Percentiles rank a stretch among this genome's conserved stretches.
These are phyloP conservation scores for Talaromyces stipitatus DNA, from an alignment of 495 filamentous ascomycete genomes.

Conservation along the genomic window DNA sequence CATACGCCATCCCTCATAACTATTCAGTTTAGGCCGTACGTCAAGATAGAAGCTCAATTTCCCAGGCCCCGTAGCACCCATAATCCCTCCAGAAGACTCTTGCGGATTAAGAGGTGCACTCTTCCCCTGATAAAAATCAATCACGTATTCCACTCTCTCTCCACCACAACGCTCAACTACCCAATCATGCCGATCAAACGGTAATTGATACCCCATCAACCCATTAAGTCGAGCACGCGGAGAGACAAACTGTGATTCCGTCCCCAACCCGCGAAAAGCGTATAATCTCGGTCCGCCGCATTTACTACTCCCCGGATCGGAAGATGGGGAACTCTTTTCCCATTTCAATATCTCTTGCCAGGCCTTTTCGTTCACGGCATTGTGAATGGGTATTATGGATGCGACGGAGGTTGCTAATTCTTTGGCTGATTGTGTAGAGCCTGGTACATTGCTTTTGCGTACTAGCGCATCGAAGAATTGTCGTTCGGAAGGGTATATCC, in stretches of 20 bases:
- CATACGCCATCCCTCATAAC: conserved; percentile 84
- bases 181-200: conserved; percentile 98
- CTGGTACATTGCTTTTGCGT: conserved; percentile 58
- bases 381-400: conserved; percentile 93
- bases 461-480: conserved; percentile 95
- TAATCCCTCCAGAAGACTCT: conserved; percentile 20
- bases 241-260: conserved; percentile 59
- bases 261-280: conserved; percentile 65
- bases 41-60: conserved; percentile 90
- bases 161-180: conserved; percentile 83
- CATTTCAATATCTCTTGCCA: conserved; percentile 79
- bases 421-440: conserved; percentile 28
- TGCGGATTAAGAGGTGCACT: background rate
- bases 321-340: conserved; percentile 57
- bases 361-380: conserved; percentile 88
- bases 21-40: conserved; percentile 90
- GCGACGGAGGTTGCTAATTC: conserved; percentile 64
- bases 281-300: conserved; percentile 79
- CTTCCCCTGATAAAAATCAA: conserved; percentile 92
- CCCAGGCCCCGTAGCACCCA: conserved; percentile 42
- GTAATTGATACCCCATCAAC: conserved; percentile 75
- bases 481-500: conserved; percentile 93
- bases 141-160: conserved; percentile 85
- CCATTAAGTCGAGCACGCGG: conserved; percentile 77
- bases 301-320: conserved; percentile 43